These are phyloP conservation scores for Artemisia argyi DNA, from an alignment of 129 eudicot species.

Conservation along the genomic window DNA sequence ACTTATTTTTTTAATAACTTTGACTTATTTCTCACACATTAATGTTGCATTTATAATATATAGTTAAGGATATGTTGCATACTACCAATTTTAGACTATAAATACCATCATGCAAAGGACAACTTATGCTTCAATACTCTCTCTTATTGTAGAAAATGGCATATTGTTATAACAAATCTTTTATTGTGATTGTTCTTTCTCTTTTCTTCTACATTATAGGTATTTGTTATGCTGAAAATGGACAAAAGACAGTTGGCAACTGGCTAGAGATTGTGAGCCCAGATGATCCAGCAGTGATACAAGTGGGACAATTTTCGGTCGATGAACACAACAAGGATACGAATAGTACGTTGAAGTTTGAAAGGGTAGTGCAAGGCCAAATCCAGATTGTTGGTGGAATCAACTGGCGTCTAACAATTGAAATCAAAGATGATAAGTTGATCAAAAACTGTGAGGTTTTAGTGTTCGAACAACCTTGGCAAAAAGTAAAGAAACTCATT, in stretches of 20 bases:
- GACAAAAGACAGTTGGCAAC: slow-evolving; percentile 24
- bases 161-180: neutral
- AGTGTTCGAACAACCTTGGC: slow-evolving; percentile 20
- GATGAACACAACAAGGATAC: slow-evolving; percentile 30
- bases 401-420: slow-evolving; percentile 33
- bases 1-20: neutral
- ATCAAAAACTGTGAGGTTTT: slow-evolving; percentile 20
- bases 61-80: slow-evolving; percentile 5
- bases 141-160: slow-evolving; percentile 6
- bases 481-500: slow-evolving; percentile 21
- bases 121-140: neutral
- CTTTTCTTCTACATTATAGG: neutral
- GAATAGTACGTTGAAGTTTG: slow-evolving; percentile 16
- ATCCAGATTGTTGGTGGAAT: slow-evolving; percentile 25
- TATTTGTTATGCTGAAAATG: slow-evolving; percentile 23
- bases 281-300: slow-evolving; percentile 24
- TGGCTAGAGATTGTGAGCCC: slow-evolving; percentile 29
- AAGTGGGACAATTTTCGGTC: slow-evolving; percentile 25
- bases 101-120: slow-evolving; percentile 17
- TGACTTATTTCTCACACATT: slow-evolving; percentile 3
- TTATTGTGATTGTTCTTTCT: neutral
- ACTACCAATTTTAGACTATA: slow-evolving; percentile 14
- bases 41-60: slow-evolving; percentile 18
- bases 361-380: slow-evolving; percentile 19
- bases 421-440: neutral